These are phyloP conservation scores for Erysiphe pulchra DNA, from an alignment of 2,329 filamentous ascomycete genomes.

Conservation along the genomic window DNA sequence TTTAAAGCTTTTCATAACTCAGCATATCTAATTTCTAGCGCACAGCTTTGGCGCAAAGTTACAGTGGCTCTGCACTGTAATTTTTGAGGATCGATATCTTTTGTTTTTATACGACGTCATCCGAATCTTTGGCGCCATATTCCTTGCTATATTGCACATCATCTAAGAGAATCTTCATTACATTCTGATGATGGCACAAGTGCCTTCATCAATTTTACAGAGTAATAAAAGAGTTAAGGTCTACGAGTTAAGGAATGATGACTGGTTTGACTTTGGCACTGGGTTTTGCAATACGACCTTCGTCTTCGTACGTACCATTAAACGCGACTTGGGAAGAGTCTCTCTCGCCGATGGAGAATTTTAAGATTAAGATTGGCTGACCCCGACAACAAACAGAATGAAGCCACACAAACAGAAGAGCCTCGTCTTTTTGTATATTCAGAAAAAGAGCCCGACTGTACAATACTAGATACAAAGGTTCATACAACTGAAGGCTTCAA, in stretches of 20 bases:
- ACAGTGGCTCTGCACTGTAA: not conserved
- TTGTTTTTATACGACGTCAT: conserved; percentile 33
- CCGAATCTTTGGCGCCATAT: conserved; percentile 28
- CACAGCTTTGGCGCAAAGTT: not conserved
- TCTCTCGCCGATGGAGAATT: not conserved
- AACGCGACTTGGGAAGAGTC: conserved; percentile 2
- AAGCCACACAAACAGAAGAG: conserved; percentile 42
- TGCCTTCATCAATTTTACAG: conserved; percentile 33
- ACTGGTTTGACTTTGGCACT: conserved; percentile 96
- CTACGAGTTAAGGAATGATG: conserved; percentile 93
- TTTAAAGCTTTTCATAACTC: too few relatives aligned
- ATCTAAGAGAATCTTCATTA: conserved; percentile 29
- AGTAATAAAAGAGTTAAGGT: conserved; percentile 77
- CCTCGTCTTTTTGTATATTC: conserved; percentile 77
- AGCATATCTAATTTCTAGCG: not conserved
- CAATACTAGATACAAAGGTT: conserved; percentile 72
- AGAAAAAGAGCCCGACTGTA: conserved; percentile 65
- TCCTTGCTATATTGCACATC: conserved; percentile 23
- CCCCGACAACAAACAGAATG: conserved; percentile 18
- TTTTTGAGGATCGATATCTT: conserved; percentile 1
- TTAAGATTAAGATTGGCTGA: conserved; percentile 9
- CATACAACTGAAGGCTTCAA: conserved; percentile 89
- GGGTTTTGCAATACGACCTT: conserved; percentile 60
- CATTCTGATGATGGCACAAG: conserved; percentile 41
- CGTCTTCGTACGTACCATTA: conserved; percentile 8